Evolutionary conservation across 2,329 filamentous ascomycete genomes (phyloP).

Genomic region (Microascus cirrosus): DNA sequence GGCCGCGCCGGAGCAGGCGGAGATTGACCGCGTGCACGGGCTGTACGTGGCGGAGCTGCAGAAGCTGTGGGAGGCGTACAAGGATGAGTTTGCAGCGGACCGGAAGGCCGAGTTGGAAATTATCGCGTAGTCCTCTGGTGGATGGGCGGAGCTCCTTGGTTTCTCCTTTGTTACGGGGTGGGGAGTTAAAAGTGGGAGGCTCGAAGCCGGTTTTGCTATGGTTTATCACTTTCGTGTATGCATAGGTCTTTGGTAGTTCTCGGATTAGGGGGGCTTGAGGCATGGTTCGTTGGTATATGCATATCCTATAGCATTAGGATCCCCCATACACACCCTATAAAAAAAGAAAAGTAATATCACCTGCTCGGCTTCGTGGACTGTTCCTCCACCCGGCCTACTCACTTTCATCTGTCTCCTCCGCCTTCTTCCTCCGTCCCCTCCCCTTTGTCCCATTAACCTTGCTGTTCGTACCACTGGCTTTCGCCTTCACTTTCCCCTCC

Average conservation of each 20-base stretch:
- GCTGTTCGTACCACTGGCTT: constrained; percentile 7
- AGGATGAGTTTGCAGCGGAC: constrained; percentile 59
- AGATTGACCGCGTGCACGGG: constrained; percentile 71
- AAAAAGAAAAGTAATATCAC: not conserved
- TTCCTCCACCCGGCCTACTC: not conserved
- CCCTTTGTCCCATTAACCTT: constrained; percentile 21
- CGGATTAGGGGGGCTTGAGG: not conserved
- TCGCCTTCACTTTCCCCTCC: constrained; percentile 14
- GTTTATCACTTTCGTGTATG: not conserved
- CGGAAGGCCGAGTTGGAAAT: constrained; percentile 57
- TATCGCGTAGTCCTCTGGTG: constrained; percentile 30
- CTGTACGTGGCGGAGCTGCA: constrained; percentile 67
- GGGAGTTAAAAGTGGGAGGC: not conserved
- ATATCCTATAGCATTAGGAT: not conserved
- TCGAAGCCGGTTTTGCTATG: not conserved
- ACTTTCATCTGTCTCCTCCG: constrained; percentile 2
- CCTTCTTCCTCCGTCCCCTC: constrained; percentile 1
- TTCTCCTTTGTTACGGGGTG: not conserved
- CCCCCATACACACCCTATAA: not conserved
- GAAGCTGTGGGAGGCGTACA: constrained; percentile 66
- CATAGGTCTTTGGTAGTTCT: not conserved
- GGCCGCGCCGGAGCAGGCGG: constrained; percentile 56
- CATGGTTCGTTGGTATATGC: not conserved
- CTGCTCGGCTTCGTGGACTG: not conserved
- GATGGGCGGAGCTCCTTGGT: not conserved